Base-by-base conservation (phyloP, 2,329 filamentous ascomycete genomes). In the Xylaria sp. region DNA sequence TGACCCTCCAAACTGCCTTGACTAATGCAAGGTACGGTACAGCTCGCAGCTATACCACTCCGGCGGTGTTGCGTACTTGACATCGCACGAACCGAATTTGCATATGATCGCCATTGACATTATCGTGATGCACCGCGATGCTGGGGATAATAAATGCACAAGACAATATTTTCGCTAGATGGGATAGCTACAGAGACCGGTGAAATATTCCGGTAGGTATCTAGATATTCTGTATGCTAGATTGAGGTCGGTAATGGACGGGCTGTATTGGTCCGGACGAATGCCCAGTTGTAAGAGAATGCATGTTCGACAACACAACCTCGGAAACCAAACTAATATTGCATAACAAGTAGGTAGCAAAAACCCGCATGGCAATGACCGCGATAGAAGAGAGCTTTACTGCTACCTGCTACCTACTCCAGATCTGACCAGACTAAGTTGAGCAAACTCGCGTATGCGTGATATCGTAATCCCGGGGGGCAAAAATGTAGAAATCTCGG, bases 11-110 rank as follows among this genome's bases (percentile, higher is more conserved):
- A 55, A 45, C 24, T 50, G 59, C 24, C 24, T 34, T 54, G 42
- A 54, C 70, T 71, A 68, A 71, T 71, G 70, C 70, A 71, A 71
- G 70, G 70, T 68, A 71, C 70, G 62, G 58, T 48, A 61, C 65
- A 60, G 61, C 69, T 61, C 62, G 67, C 64, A 60, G 61, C 60
- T 19, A 69, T 55, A 56, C 61, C 63, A 55, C 58, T 39, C 55
- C 48, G 53, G 61, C 64, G 67, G 67, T 19, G 60, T 36, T 54
- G 57, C 39, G 55, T 32, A 14, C 45, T 51, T 53, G 50, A 36
- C 55, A 58, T 36, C 21, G 21, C n/a, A 30, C 50, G 30, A 51
- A 4, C 55, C 57, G 27, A 58, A 60, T 61, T 61, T 27, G 36
- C 63, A 45, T 11, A 57, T 61, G 36, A 60, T 59, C 42, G 36